Evolutionary conservation across 768 basidiomycete species (phyloP), one percentile per base, ranked within the genome.

Genomic region (Panellus pusillus): DNA sequence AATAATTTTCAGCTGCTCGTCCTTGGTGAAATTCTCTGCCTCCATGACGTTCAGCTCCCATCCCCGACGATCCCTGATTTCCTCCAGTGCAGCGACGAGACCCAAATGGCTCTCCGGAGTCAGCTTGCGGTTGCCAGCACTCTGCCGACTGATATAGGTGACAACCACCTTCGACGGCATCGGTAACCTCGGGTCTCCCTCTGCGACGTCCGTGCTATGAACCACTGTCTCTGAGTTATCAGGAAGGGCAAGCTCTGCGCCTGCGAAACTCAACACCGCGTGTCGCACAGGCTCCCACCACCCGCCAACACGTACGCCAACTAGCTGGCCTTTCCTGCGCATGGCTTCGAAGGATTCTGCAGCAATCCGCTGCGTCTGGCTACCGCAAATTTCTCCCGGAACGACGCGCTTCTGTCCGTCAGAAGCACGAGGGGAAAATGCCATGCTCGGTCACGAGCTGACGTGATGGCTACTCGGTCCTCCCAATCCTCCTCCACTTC

Each of bases 281-380:
- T 78, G 67, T 31, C 87, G 74, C 18, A 93, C 65, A n/a, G 86
- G 81, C 63, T 85, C 84, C 90, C 91, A 94, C 89, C 89, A 93
- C 39, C 77, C 78, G 27, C 79, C 80, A 6, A 75, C 78, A 6
- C 69, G 61, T 9, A 66, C 47, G 0, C 78, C 77, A 28, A 69
- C 62, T 11, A 78, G 64, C 54, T 69, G 65, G 9, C 66, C 46
- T 17, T 52, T 48, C 12, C 27, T 40, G 28, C 64, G 66, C 76
- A 86, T 82, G 53, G 72, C 68, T 43, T 85, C 77, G 69, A 79
- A 75, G 8, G 91, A 84, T 65, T 84, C 83, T 1, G 86, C 80
- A 0, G 89, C 90, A 0, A 81, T 91, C 15, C 91, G 76, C 61
- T 90, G 87, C 5, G 82, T 87, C 55, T 76, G 75, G 24, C 73